Base-by-base conservation (phyloP, 2,329 filamentous ascomycete genomes). In the Tolypocladium ovalisporum region DNA sequence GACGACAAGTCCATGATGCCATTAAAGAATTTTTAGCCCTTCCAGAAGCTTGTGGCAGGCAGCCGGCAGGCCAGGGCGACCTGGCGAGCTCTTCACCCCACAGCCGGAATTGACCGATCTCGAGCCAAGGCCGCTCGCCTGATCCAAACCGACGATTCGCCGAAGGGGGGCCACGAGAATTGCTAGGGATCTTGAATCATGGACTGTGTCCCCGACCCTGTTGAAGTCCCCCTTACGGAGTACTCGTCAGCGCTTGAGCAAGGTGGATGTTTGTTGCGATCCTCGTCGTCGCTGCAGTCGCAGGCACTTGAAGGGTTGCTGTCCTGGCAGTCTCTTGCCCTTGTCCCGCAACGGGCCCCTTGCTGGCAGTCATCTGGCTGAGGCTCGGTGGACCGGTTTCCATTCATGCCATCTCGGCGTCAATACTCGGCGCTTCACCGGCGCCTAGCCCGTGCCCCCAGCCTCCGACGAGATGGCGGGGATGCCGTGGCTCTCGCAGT, bases 1-100 rank as follows among this genome's bases (percentile, higher is more conserved):
- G 27, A 34, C 17, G 47, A 39, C 55, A 53, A 47, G 58, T 59
- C 59, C 55, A 62, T 63, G 59, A 62, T 64, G 63, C 61, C 62
- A 64, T 63, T 17, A 54, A 52, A 62, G 58, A 67, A 66, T 63
- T 60, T 60, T 57, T 52, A 62, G 59, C 35, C 59, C 65, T 68
- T 69, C 68, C 63, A 68, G 67, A 69, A 69, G 65, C 61, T 63
- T 64, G 59, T 59, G 59, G 53, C 63, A 60, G 60, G 61, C 63
- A 17, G 36, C 39, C 39, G n/a, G 39, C 24, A 5, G 42, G 24
- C 44, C 6, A 32, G 42, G 15, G 24, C 44, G 27, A 27, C 44
- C 44, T 59, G 61, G 56, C 55, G 64, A 64, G 59, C 58, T 52
- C 54, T 60, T 55, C 57, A 58, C 62, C 60, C 61, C 60, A 61